These are phyloP conservation scores for Mycena vitilis DNA, from an alignment of 768 basidiomycete genomes.

Conservation along the genomic window DNA sequence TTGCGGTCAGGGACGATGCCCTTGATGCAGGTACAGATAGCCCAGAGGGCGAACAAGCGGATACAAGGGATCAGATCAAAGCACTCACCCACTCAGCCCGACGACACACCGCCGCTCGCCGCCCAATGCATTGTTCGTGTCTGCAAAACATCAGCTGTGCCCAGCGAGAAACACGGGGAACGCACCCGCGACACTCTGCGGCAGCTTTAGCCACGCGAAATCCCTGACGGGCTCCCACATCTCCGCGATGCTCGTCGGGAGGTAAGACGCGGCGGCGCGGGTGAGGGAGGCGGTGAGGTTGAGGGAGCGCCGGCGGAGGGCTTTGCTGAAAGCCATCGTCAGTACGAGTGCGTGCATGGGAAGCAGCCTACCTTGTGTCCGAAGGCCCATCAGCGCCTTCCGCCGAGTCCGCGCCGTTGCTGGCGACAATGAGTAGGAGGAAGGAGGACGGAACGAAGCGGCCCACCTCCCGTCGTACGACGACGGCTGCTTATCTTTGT, in stretches of 20 bases:
- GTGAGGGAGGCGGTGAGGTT: constrained; percentile 82
- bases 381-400: constrained; percentile 68
- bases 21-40: too few species aligned
- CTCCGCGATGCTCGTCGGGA: constrained; percentile 85
- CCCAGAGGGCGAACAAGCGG: too few species aligned
- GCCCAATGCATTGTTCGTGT: constrained; percentile 4
- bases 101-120: constrained; percentile 84
- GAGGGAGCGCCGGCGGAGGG: constrained; percentile 75
- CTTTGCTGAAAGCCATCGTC: too few species aligned
- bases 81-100: constrained; percentile 84
- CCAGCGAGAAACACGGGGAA: too few species aligned
- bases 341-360: too few species aligned
- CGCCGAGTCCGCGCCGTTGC: constrained; percentile 51
- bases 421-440: constrained; percentile 8
- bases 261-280: constrained; percentile 84
- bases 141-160: background rate
- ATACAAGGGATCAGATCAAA: background rate
- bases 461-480: background rate
- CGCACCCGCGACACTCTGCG: constrained; percentile 41
- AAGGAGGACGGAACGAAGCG: background rate
- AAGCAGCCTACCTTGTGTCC: constrained; percentile 23
- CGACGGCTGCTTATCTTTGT: constrained; percentile 13
- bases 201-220: constrained; percentile 91
- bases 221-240: constrained; percentile 98
- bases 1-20: too few species aligned